Evolutionary conservation across 257 asterid genomes (phyloP).

Genomic region (Craterostigma plantagineum): DNA sequence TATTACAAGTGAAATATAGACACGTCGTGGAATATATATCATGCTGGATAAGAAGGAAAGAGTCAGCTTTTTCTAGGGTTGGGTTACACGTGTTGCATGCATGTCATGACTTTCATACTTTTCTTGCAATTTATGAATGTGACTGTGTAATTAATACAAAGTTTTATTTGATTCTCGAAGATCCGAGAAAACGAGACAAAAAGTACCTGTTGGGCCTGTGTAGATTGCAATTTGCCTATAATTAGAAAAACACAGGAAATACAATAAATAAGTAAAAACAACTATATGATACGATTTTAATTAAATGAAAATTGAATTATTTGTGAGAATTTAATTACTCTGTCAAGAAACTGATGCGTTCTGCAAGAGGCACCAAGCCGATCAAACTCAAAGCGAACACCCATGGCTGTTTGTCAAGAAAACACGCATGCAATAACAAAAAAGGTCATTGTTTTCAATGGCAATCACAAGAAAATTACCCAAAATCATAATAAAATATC

Average conservation of each 20-base stretch:
- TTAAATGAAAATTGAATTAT: not conserved
- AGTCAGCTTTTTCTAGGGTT: too few relatives aligned
- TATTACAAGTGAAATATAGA: too few relatives aligned
- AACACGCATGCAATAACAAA: not conserved
- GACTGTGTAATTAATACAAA: too few relatives aligned
- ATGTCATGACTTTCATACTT: not conserved
- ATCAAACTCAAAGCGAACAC: constrained; percentile 75
- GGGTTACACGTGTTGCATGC: too few relatives aligned
- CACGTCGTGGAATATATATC: too few relatives aligned
- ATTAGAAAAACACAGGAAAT: not conserved
- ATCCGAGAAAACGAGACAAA: not conserved
- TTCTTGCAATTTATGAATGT: not conserved
- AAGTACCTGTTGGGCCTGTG: constrained; percentile 93
- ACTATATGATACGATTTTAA: not conserved
- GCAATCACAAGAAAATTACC: not conserved
- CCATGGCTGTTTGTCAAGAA: constrained; percentile 40
- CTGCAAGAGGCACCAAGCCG: constrained; percentile 89
- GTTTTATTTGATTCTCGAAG: not conserved
- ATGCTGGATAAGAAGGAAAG: too few relatives aligned
- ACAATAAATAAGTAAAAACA: not conserved
- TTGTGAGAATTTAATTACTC: constrained; percentile 30
- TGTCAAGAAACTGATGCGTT: constrained; percentile 70
- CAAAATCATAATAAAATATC: too few relatives aligned
- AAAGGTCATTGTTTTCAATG: not conserved
- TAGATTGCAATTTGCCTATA: constrained; percentile 78